A percentile compares a stretch with the other conserved stretches of the same genome.
Evolutionary conservation across 306 rosid species (phyloP).

Genomic region (Ochetophila trinervis): DNA sequence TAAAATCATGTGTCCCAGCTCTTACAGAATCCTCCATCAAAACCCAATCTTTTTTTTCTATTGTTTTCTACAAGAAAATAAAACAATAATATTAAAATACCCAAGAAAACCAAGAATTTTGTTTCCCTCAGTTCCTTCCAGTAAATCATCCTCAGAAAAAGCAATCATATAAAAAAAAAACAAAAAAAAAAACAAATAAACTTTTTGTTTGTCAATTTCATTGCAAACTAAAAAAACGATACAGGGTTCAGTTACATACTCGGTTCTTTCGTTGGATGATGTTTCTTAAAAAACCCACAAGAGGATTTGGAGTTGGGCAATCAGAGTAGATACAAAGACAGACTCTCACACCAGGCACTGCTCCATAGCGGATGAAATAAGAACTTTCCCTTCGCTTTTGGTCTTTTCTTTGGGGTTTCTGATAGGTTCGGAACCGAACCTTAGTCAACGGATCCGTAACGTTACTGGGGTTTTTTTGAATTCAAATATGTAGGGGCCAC

Average conservation of each 20-base stretch:
- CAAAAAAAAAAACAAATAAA: no score
- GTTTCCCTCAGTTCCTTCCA: neutral
- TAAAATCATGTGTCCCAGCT: slow-evolving; percentile 57
- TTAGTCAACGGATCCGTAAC: slow-evolving; percentile 36
- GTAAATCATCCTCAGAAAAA: slow-evolving; percentile 16
- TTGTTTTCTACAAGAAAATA: slow-evolving; percentile 18
- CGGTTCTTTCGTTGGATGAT: slow-evolving; percentile 13
- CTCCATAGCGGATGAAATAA: no score
- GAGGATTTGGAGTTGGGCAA: neutral
- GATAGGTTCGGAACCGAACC: slow-evolving; percentile 16
- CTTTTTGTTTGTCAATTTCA: no score
- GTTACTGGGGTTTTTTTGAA: slow-evolving; percentile 45
- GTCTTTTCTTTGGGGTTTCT: neutral
- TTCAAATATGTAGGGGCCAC: slow-evolving; percentile 46
- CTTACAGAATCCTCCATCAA: slow-evolving; percentile 49
- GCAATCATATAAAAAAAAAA: neutral
- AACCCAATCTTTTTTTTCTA: slow-evolving; percentile 14
- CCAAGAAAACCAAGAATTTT: slow-evolving; percentile 7
- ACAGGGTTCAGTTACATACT: slow-evolving; percentile 16
- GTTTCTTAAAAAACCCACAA: slow-evolving; percentile 9
- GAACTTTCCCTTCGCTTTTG: neutral
- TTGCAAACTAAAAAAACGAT: slow-evolving; percentile 8
- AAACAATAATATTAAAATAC: neutral
- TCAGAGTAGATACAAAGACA: neutral
- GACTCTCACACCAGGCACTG: no score